These are phyloP conservation scores for Trichosporon ovoides DNA, from an alignment of 1,284 basidiomycete genomes.

Conservation along the genomic window DNA sequence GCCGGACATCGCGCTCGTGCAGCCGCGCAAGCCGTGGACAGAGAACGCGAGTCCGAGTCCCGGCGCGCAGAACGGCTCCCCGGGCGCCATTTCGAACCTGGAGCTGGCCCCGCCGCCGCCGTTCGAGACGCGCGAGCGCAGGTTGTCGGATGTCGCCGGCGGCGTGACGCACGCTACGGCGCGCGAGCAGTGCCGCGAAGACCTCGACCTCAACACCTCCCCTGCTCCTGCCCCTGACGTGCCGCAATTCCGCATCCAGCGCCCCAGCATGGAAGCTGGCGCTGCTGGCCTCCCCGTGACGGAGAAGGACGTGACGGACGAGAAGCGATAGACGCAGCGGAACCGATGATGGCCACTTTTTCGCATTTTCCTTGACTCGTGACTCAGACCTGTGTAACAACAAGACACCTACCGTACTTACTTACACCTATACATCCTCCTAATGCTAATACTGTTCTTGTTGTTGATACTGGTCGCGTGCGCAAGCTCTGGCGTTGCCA, in stretches of 20 bases:
- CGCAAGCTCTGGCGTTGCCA: no score
- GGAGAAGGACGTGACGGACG: no score
- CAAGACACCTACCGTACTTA: no score
- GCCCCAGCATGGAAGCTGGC: slow-evolving; percentile 15
- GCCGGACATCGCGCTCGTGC: neutral
- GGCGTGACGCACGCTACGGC: neutral
- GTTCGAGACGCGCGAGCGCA: neutral
- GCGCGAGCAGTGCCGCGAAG: neutral
- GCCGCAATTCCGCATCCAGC: slow-evolving; percentile 14
- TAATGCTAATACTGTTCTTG: no score
- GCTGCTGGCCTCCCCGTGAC: neutral
- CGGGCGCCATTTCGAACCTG: neutral
- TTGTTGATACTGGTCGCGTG: no score
- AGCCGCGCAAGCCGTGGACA: neutral
- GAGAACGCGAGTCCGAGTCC: neutral
- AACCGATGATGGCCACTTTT: no score
- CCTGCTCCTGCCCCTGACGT: neutral
- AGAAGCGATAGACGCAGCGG: no score
- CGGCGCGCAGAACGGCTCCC: neutral
- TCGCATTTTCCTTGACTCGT: no score
- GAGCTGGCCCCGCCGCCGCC: neutral
- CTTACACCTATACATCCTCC: no score
- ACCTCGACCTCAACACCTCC: neutral
- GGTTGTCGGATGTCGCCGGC: neutral
- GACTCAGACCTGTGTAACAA: no score